These are phyloP conservation scores for Bonia amplexicaulis DNA, from an alignment of 176 grass and related monocot species.

Conservation along the genomic window DNA sequence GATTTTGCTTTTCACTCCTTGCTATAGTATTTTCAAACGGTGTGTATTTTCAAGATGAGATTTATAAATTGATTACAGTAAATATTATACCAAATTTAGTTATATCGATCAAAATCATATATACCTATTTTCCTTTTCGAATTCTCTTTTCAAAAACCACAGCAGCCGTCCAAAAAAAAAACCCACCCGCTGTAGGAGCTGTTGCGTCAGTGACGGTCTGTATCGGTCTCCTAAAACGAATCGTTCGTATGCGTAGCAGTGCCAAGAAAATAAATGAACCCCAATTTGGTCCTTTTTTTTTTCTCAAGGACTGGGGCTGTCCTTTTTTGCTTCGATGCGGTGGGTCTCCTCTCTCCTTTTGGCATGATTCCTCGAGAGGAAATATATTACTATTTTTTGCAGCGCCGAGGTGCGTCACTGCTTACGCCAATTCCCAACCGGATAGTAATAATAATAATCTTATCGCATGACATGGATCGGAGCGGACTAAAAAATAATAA, in stretches of 20 bases:
- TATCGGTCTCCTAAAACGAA: background rate
- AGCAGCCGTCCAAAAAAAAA: no score
- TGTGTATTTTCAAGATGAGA: no score
- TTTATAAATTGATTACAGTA: no score
- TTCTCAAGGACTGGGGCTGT: slow-evolving; percentile 31
- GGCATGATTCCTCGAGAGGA: slow-evolving; percentile 52
- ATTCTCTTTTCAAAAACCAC: no score
- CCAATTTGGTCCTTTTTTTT: slow-evolving; percentile 33
- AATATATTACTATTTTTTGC: slow-evolving; percentile 32
- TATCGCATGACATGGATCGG: slow-evolving; percentile 28
- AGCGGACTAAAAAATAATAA: background rate
- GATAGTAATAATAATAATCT: slow-evolving; percentile 35
- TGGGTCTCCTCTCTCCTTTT: slow-evolving; percentile 32
- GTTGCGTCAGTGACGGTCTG: background rate
- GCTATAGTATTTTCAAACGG: no score
- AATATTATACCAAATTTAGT: no score
- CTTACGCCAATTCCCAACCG: slow-evolving; percentile 64
- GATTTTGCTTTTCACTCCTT: no score
- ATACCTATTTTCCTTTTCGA: no score
- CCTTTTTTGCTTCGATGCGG: slow-evolving; percentile 25
- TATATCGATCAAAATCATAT: no score
- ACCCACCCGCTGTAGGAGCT: background rate
- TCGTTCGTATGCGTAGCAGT: background rate
- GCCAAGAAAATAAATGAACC: background rate
- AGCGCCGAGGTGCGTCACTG: slow-evolving; percentile 50